Evolutionary conservation across 768 basidiomycete genomes (phyloP).

Genomic region (Tulasnella sp.): DNA sequence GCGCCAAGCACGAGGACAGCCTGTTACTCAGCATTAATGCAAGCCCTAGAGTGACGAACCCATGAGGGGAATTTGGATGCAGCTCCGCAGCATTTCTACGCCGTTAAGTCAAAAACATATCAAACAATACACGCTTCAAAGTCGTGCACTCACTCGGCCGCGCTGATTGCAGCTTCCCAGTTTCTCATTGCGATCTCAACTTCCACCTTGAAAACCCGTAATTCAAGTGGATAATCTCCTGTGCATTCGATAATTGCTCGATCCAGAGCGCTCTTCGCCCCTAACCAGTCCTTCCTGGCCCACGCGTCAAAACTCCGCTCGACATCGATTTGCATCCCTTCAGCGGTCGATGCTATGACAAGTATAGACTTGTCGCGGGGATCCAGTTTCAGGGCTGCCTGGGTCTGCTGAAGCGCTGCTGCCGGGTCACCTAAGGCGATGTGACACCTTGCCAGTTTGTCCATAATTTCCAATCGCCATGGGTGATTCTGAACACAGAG

Average conservation of each 20-base stretch:
- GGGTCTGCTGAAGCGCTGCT: too few species aligned
- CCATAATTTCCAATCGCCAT: too few species aligned
- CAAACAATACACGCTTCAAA: too few species aligned
- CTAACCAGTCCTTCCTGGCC: slow-evolving; percentile 39
- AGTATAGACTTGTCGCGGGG: too few species aligned
- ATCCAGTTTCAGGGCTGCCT: too few species aligned
- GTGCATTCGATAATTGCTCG: slow-evolving; percentile 51
- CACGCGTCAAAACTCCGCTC: too few species aligned
- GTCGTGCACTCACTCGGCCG: too few species aligned
- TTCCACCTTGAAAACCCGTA: slow-evolving; percentile 74
- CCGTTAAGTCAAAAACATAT: background rate
- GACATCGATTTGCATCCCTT: too few species aligned
- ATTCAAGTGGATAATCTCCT: slow-evolving; percentile 65
- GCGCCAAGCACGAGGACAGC: slow-evolving; percentile 45
- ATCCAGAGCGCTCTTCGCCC: slow-evolving; percentile 67
- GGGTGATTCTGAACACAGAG: too few species aligned
- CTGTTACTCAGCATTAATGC: slow-evolving; percentile 67
- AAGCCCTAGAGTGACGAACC: slow-evolving; percentile 61
- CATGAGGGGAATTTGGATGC: slow-evolving; percentile 66
- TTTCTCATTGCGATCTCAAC: slow-evolving; percentile 60
- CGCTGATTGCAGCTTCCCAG: slow-evolving; percentile 54
- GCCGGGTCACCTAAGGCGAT: too few species aligned
- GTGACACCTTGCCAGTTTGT: too few species aligned
- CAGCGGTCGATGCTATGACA: too few species aligned
- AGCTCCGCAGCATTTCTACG: slow-evolving; percentile 62